These are phyloP conservation scores for Gynandropsis gynandra DNA, from an alignment of 345 rosid genomes.

Conservation along the genomic window DNA sequence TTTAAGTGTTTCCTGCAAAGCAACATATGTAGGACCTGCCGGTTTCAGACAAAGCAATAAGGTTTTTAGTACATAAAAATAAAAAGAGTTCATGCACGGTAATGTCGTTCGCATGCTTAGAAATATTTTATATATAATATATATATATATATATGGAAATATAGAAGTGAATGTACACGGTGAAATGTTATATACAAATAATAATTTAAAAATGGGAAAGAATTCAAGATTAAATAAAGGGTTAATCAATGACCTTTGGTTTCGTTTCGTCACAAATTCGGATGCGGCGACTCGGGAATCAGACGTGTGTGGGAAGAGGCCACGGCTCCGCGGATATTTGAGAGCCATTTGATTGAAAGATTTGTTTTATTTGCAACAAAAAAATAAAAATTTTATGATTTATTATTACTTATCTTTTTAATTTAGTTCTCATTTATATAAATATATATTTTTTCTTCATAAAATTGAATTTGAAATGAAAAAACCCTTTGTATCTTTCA, in stretches of 20 bases:
- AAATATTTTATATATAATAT: not conserved
- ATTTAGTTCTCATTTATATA: too few relatives aligned
- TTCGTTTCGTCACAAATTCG: conserved; percentile 1
- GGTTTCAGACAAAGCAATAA: conserved; percentile 10
- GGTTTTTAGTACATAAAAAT: not conserved
- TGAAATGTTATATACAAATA: too few relatives aligned
- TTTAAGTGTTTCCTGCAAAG: conserved; percentile 27
- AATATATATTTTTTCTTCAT: too few relatives aligned
- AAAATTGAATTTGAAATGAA: too few relatives aligned
- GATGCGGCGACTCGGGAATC: conserved; percentile 29
- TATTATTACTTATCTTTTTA: too few relatives aligned
- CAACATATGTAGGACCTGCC: conserved; percentile 28
- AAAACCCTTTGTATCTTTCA: too few relatives aligned
- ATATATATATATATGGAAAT: not conserved
- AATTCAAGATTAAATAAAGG: conserved; percentile 17
- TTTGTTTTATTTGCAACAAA: not conserved
- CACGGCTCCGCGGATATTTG: conserved; percentile 23
- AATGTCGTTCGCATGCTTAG: conserved; percentile 9
- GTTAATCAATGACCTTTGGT: conserved; percentile 1
- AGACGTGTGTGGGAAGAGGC: conserved; percentile 25
- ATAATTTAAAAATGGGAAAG: not conserved
- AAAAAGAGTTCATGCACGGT: conserved; percentile 23
- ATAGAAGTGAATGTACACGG: too few relatives aligned
- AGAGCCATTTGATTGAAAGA: conserved; percentile 27
- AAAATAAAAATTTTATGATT: too few relatives aligned